Conservation (phyloP, 257 asterid species). For the Leonotis leonurus region DNA sequence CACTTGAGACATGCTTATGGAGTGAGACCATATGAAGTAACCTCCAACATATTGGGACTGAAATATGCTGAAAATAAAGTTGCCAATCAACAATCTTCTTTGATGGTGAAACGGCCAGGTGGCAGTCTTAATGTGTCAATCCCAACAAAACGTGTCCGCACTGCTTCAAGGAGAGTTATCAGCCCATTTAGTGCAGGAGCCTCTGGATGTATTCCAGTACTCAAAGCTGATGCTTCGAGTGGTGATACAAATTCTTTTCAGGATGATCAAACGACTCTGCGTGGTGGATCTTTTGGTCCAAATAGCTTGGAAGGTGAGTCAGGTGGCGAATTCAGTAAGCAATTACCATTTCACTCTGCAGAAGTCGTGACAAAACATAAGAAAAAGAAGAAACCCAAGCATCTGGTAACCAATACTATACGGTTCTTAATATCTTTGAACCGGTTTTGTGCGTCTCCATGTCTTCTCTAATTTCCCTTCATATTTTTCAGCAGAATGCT, state of each 20-base stretch:
- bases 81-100: slow-evolving; percentile 43
- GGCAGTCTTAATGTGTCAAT: slow-evolving; percentile 71
- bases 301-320: slow-evolving; percentile 77
- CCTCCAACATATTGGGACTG: slow-evolving; percentile 42
- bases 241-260: slow-evolving; percentile 89
- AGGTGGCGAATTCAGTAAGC: slow-evolving; percentile 58
- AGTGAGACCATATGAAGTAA: slow-evolving; percentile 42
- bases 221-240: slow-evolving; percentile 89
- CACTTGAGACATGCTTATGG: slow-evolving; percentile 46
- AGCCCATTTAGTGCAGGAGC: slow-evolving; percentile 77
- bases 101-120: slow-evolving; percentile 58
- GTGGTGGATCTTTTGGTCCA: slow-evolving; percentile 53
- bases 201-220: slow-evolving; percentile 57
- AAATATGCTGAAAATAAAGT: slow-evolving; percentile 51
- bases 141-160: slow-evolving; percentile 91
- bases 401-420: slow-evolving; percentile 37
- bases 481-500: slow-evolving; percentile 44
- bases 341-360: slow-evolving; percentile 50
- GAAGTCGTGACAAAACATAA: slow-evolving; percentile 64
- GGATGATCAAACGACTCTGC: slow-evolving; percentile 82
- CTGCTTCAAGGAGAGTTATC: slow-evolving; percentile 75
- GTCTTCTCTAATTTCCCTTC: slow-evolving; percentile 13
- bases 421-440: background rate
- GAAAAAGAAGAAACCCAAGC: slow-evolving; percentile 83
- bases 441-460: slow-evolving; percentile 1